Evolutionary conservation across 805 yeast genomes (phyloP), one percentile per base, ranked within the genome.

Genomic region (Lipomyces spencermartinsiae): DNA sequence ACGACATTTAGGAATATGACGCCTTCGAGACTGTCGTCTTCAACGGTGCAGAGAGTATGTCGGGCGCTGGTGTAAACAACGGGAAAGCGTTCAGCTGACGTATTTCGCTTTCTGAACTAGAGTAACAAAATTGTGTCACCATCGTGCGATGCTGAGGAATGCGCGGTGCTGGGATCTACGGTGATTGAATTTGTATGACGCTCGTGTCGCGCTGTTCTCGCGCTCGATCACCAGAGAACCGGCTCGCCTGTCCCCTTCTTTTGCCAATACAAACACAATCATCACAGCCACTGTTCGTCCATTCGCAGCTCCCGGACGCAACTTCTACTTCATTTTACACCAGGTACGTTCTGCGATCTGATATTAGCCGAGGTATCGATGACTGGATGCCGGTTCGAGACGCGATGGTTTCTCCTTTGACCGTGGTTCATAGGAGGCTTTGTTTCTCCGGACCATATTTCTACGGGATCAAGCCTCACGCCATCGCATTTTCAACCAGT

Each of bases 1-100:
- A 69, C 22, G 72, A 64, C 72, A 69, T 69, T 14, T 1, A 16
- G 43, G 9, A 31, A 51, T 25, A 10, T 8, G 22, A 34, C 53
- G 6, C 16, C 10, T 43, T 46, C 1, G 8, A 6, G 4, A 22
- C 8, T n/a, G 37, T 31, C n/a, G 58, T 14, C 37, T 55, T 31
- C 10, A n/a, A 34, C 8, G 19, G 53, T 2, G 53, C 53, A 46
- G 53, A 46, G 19, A 46, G 19, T 46, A 37, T 37, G 5, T 37
- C 43, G 43, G 43, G 12, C 16, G 9, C 12, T 12, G 4, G 1
- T 2, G 43, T 37, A 16, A 16, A 37, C 5, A 37, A 5, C 14
- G 43, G 14, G 43, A 4, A 37, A 37, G 4, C 2, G 43, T 12
- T 37, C 16, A 37, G 43, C 39, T 35, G 43, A 12, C n/a, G n/a